Percentiles rank a stretch among this genome's conserved stretches.
phyloP scores from a whole-genome alignment of 2,329 filamentous ascomycete genomes.

The Didymella pinodella region DNA sequence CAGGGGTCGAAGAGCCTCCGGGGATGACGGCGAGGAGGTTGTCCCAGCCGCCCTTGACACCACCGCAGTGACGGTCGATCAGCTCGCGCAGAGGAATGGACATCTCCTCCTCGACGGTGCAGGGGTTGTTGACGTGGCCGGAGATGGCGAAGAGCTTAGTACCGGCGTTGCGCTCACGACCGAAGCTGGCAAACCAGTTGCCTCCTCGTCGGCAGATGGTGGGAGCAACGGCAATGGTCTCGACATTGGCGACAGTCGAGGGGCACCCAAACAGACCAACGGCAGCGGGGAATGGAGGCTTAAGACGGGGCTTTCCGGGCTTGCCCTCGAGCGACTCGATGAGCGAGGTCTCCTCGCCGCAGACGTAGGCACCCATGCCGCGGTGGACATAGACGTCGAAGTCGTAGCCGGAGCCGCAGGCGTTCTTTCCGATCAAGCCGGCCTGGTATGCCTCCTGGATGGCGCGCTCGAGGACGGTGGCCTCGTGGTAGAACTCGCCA shows the following conservation, averaged over 20 bases:
- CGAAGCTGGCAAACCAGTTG: conserved; percentile 92
- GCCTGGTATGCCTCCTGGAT: conserved; percentile 98
- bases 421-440: conserved; percentile 96
- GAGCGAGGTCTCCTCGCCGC: conserved; percentile 95
- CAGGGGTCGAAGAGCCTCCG: conserved; percentile 94
- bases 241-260: conserved; percentile 96
- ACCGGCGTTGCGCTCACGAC: conserved; percentile 93
- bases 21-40: conserved; percentile 95
- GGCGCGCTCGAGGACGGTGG: conserved; percentile 87
- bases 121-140: conserved; percentile 98
- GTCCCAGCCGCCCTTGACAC: conserved; percentile 96
- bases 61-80: conserved; percentile 98
- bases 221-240: conserved; percentile 93
- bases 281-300: conserved; percentile 97
- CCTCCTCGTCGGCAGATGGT: conserved; percentile 94
- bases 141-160: conserved; percentile 99
- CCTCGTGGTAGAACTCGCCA: conserved; percentile 97
- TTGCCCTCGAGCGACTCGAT: conserved; percentile 99
- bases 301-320: conserved; percentile 96
- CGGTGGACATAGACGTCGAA: conserved; percentile 98
- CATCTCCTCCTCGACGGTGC: conserved; percentile 99
- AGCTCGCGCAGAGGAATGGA: conserved; percentile 94
- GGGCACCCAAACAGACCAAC: conserved; percentile 98
- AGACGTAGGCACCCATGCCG: conserved; percentile 96
- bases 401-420: conserved; percentile 94